Evolutionary conservation across 139 green algal genomes (phyloP).

Genomic region (Haematococcus lacustris): DNA sequence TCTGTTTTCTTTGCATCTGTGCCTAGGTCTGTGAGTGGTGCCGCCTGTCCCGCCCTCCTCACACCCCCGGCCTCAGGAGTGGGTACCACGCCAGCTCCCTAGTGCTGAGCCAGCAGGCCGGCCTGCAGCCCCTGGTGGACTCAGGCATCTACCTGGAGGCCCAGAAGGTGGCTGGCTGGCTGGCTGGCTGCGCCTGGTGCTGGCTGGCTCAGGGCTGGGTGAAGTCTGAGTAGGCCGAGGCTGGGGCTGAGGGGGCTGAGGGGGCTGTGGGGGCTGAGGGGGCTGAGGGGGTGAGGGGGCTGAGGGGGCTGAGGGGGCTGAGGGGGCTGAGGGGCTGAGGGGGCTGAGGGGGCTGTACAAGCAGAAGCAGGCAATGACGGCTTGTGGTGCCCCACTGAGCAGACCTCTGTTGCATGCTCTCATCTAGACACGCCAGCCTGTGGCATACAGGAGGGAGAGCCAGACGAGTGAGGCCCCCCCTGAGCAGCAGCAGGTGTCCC

Average conservation of each 20-base stretch:
- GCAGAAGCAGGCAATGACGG: not conserved
- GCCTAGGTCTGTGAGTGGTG: not conserved
- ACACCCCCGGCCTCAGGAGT: not conserved
- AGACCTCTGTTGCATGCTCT: not conserved
- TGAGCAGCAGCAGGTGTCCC: not conserved
- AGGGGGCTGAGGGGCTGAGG: no score
- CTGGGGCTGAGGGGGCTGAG: not conserved
- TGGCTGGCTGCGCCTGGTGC: not conserved
- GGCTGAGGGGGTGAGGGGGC: no score
- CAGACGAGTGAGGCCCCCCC: no score
- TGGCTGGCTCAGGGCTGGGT: no score
- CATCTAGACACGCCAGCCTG: no score
- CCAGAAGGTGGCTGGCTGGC: not conserved
- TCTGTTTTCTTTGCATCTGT: not conserved
- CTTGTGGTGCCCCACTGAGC: not conserved
- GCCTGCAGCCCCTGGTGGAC: conserved; percentile 62
- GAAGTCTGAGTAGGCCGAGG: not conserved
- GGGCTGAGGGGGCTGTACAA: no score
- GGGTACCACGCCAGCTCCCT: conserved; percentile 49
- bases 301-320: no score
- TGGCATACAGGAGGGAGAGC: no score
- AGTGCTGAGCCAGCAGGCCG: conserved; percentile 18
- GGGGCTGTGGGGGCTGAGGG: not conserved
- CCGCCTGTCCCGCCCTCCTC: not conserved
- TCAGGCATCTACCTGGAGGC: conserved; percentile 61